A percentile compares a stretch with the other conserved stretches of the same genome.
Conservation (phyloP, 768 basidiomycete species). For the Agrocybe praecox region DNA sequence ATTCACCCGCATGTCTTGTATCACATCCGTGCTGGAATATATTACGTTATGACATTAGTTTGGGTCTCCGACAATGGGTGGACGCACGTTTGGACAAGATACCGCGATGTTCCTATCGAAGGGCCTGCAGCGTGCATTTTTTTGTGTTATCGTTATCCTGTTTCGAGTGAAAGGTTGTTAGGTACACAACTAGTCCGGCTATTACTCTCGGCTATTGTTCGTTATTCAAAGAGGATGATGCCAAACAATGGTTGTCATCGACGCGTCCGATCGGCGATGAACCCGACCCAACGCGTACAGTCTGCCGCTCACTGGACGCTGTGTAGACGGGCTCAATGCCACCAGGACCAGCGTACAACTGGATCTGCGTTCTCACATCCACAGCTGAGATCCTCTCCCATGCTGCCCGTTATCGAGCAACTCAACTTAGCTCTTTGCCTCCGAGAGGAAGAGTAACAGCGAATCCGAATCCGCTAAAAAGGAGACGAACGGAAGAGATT, state of each 20-base stretch:
- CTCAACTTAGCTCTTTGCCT: constrained; percentile 29
- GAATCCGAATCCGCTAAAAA: constrained; percentile 14
- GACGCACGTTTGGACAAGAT: constrained; percentile 34
- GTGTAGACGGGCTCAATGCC: constrained; percentile 45
- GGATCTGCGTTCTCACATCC: constrained; percentile 68
- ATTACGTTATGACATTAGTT: not conserved
- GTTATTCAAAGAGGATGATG: not conserved
- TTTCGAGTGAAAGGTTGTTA: no score
- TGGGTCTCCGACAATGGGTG: not conserved
- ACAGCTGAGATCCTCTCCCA: constrained; percentile 61
- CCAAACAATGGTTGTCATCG: constrained; percentile 4
- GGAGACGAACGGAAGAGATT: constrained; percentile 16
- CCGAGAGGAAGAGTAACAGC: no score
- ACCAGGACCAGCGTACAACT: constrained; percentile 70
- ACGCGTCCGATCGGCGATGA: not conserved
- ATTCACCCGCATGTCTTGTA: constrained; percentile 69
- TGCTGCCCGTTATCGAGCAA: constrained; percentile 60
- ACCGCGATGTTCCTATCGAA: constrained; percentile 16
- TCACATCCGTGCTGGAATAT: constrained; percentile 64
- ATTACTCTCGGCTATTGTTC: no score
- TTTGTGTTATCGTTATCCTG: no score
- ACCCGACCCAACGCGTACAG: no score
- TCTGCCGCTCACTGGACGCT: no score
- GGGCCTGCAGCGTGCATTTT: not conserved
- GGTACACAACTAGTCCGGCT: no score